Percentiles rank a stretch among this genome's conserved stretches.
phyloP scores from a whole-genome alignment of 2,329 filamentous ascomycete genomes.

The Lizonia empirigonia region DNA sequence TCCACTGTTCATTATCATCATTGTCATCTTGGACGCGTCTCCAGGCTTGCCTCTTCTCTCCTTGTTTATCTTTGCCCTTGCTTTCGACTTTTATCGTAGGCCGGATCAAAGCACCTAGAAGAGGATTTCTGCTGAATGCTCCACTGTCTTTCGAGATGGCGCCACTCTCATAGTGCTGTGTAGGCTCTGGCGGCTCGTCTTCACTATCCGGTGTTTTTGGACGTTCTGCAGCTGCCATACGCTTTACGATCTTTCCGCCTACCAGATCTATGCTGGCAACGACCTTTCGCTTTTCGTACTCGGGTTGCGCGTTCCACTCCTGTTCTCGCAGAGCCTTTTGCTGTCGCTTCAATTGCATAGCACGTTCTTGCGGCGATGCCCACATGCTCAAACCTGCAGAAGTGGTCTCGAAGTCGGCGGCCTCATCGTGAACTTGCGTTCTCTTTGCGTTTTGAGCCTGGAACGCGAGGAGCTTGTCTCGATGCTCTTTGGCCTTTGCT shows the following conservation, averaged over 20 bases:
- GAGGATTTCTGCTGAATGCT: slow-evolving; percentile 71
- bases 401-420: slow-evolving; percentile 72
- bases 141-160: slow-evolving; percentile 51
- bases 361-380: slow-evolving; percentile 82
- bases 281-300: slow-evolving; percentile 86
- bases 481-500: slow-evolving; percentile 73
- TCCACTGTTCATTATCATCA: slow-evolving; percentile 60
- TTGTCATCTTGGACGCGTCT: slow-evolving; percentile 59
- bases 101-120: slow-evolving; percentile 68
- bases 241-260: slow-evolving; percentile 75
- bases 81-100: slow-evolving; percentile 61
- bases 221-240: slow-evolving; percentile 66
- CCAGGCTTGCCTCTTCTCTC: slow-evolving; percentile 52
- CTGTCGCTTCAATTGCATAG: slow-evolving; percentile 81
- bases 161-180: slow-evolving; percentile 36
- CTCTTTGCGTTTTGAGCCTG: slow-evolving; percentile 84
- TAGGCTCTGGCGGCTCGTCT: slow-evolving; percentile 51
- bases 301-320: slow-evolving; percentile 82
- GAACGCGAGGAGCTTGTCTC: slow-evolving; percentile 79
- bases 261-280: slow-evolving; percentile 85
- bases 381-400: slow-evolving; percentile 71
- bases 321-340: slow-evolving; percentile 83
- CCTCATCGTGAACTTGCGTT: slow-evolving; percentile 86
- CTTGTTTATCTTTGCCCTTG: slow-evolving; percentile 54
- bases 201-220: slow-evolving; percentile 59